A percentile compares a stretch with the other conserved stretches of the same genome.
phyloP scores from a whole-genome alignment of 306 rosid genomes.

The Vigna mungo region DNA sequence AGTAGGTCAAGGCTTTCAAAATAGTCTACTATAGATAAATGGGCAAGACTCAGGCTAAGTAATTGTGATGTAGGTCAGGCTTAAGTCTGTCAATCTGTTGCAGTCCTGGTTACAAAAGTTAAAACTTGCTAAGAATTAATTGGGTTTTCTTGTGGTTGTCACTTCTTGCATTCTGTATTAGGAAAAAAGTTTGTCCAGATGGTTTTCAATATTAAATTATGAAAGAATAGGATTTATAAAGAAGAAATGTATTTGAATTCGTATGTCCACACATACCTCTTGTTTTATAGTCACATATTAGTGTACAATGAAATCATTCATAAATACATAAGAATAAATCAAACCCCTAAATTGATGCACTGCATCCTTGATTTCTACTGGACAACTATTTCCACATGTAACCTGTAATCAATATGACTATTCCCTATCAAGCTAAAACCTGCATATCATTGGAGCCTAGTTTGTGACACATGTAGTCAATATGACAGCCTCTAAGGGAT shows the following conservation, averaged over 20 bases:
- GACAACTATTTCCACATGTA: neutral
- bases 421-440: too few species aligned
- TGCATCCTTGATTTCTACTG: neutral
- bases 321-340: neutral
- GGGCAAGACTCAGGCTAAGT: neutral
- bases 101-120: neutral
- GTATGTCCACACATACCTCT: neutral
- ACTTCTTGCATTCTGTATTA: slow-evolving; percentile 11
- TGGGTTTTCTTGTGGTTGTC: slow-evolving; percentile 11
- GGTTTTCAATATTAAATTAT: neutral
- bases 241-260: neutral
- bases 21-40: neutral
- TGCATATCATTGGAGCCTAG: too few species aligned
- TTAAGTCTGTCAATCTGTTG: too few species aligned
- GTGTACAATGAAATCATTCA: neutral
- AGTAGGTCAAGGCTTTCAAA: neutral
- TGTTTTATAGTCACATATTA: neutral
- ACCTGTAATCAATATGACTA: neutral
- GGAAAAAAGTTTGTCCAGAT: neutral
- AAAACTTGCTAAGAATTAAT: slow-evolving; percentile 5
- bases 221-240: neutral
- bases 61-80: too few species aligned
- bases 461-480: too few species aligned
- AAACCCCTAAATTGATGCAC: neutral
- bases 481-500: too few species aligned